Conservation (phyloP, 495 filamentous ascomycete species). For the Neurospora sp. region DNA sequence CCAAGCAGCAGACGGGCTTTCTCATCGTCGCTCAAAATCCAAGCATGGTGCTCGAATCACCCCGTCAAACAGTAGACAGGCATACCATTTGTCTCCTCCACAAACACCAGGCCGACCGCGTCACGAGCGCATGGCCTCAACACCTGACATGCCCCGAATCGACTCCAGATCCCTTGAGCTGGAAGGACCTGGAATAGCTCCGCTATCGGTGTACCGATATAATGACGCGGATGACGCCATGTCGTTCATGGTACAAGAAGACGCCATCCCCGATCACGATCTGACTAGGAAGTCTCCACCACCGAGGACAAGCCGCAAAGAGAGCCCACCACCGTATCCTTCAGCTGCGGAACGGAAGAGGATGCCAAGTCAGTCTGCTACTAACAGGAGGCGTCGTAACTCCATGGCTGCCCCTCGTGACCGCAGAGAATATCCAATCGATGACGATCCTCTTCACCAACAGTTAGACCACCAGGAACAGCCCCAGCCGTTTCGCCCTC, state of each 20-base stretch:
- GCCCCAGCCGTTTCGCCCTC: background rate
- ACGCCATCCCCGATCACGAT: conserved; percentile 4
- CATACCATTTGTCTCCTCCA: conserved; percentile 3
- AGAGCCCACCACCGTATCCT: conserved; percentile 20
- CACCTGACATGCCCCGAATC: conserved; percentile 2
- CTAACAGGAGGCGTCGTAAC: conserved; percentile 8
- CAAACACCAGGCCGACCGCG: background rate
- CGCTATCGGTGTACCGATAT: background rate
- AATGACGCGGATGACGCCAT: conserved; percentile 13
- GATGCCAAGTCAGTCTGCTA: conserved; percentile 11
- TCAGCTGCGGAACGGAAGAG: conserved; percentile 6
- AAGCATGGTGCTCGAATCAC: conserved; percentile 8
- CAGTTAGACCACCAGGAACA: background rate
- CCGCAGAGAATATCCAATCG: conserved; percentile 14
- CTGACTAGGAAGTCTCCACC: conserved; percentile 6
- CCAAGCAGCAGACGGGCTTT: background rate
- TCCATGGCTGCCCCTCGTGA: conserved; percentile 10
- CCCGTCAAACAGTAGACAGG: conserved; percentile 12
- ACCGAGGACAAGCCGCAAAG: conserved; percentile 8
- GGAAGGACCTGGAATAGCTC: background rate
- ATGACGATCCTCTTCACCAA: conserved; percentile 3
- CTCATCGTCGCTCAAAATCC: conserved; percentile 8
- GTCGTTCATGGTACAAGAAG: conserved; percentile 20
- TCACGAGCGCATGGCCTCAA: conserved; percentile 12
- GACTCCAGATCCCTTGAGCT: background rate